Evolutionary conservation across 768 basidiomycete species (phyloP).

Genomic region (Pisolithus sp.): DNA sequence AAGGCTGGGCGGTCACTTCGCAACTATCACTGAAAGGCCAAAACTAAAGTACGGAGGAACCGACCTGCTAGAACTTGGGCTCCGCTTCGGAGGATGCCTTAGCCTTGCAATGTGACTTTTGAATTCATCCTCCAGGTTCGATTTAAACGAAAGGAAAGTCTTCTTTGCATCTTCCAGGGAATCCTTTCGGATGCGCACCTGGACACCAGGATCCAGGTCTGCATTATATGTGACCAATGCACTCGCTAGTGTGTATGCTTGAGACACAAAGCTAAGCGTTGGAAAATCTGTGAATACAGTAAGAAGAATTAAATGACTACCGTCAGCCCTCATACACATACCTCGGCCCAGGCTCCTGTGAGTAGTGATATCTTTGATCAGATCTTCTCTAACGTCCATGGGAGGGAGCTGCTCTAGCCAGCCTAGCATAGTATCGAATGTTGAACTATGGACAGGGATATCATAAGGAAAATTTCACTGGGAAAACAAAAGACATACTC

Average conservation of each 20-base stretch:
- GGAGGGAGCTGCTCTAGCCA: slow-evolving; percentile 22
- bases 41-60: slow-evolving; percentile 7
- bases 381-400: slow-evolving; percentile 7
- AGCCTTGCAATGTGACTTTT: slow-evolving; percentile 33
- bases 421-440: slow-evolving; percentile 17
- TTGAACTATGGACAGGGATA: slow-evolving; percentile 13
- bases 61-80: slow-evolving; percentile 37
- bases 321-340: background rate
- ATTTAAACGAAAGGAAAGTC: slow-evolving; percentile 26
- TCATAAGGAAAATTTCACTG: background rate
- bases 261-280: slow-evolving; percentile 41
- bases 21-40: slow-evolving; percentile 13
- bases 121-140: slow-evolving; percentile 33
- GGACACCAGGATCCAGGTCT: slow-evolving; percentile 5
- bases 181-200: slow-evolving; percentile 11
- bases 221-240: slow-evolving; percentile 21
- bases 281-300: slow-evolving; percentile 23
- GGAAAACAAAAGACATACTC: slow-evolving; percentile 27
- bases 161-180: slow-evolving; percentile 24
- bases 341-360: slow-evolving; percentile 25
- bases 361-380: slow-evolving; percentile 19
- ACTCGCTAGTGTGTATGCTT: slow-evolving; percentile 38
- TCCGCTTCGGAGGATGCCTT: slow-evolving; percentile 43
- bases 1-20: slow-evolving; percentile 18
- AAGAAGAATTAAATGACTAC: background rate